Percentiles rank a stretch among this genome's conserved stretches.
These are phyloP conservation scores for Pythium sukuiense DNA, from an alignment of 352 stramenopile genomes.

Conservation along the genomic window DNA sequence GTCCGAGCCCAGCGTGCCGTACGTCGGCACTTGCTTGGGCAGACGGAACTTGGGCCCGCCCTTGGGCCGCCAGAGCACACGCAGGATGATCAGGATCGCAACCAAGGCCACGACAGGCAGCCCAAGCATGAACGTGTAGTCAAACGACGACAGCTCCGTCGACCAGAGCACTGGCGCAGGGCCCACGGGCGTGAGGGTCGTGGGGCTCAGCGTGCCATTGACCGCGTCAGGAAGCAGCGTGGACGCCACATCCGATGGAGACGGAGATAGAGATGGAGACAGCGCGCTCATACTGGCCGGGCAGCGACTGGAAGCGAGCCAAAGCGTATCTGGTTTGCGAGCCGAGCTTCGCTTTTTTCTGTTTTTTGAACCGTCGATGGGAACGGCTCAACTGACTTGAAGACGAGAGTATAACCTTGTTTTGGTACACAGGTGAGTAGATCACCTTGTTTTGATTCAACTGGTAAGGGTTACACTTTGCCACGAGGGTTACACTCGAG, in stretches of 20 bases:
- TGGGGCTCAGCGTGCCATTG: neutral
- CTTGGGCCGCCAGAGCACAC: conserved; percentile 74
- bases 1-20: conserved; percentile 61
- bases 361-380: conserved; percentile 1
- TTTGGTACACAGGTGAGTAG: neutral
- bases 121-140: conserved; percentile 69
- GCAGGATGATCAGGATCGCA: conserved; percentile 56
- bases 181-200: neutral
- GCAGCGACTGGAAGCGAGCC: neutral
- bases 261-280: neutral
- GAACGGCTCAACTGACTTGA: neutral
- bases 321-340: neutral
- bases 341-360: neutral
- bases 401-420: conserved; percentile 5
- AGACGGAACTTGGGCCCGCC: conserved; percentile 75
- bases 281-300: neutral
- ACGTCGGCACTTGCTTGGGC: conserved; percentile 77
- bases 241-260: neutral
- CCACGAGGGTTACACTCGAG: neutral
- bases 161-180: conserved; percentile 47
- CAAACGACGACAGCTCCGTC: conserved; percentile 46
- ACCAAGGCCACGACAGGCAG: conserved; percentile 64
- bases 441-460: neutral
- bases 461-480: neutral
- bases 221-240: neutral